Evolutionary conservation across 495 filamentous ascomycete species (phyloP).

Genomic region (Parathielavia hyrcaniae): DNA sequence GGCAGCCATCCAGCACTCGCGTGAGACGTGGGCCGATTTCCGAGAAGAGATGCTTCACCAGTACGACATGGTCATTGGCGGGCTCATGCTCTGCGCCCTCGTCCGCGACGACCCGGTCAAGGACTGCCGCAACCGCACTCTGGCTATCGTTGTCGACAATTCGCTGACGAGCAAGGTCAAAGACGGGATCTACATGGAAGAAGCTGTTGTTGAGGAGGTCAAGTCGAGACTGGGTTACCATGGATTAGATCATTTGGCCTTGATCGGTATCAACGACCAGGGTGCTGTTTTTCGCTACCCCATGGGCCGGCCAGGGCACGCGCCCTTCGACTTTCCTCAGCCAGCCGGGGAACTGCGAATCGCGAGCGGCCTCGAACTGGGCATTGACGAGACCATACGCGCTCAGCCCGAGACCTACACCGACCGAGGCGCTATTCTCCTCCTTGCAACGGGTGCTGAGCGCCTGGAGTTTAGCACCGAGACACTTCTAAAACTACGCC

Average conservation of each 20-base stretch:
- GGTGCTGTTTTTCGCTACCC: conserved; percentile 13
- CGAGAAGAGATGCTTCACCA: conserved; percentile 13
- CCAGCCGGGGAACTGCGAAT: conserved; percentile 8
- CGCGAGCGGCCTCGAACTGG: conserved; percentile 19
- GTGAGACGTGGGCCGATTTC: conserved; percentile 19
- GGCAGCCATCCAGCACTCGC: conserved; percentile 21
- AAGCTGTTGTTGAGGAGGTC: conserved; percentile 5
- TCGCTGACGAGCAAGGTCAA: conserved; percentile 6
- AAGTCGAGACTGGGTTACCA: conserved; percentile 6
- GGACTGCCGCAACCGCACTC: conserved; percentile 25
- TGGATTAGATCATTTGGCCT: conserved; percentile 15
- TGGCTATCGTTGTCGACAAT: conserved; percentile 9
- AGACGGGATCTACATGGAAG: conserved; percentile 1
- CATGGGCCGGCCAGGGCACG: conserved; percentile 15
- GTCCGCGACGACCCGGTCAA: conserved; percentile 26
- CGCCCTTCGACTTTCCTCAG: conserved; percentile 1
- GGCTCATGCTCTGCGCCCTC: conserved; percentile 28
- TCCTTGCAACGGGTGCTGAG: conserved; percentile 16
- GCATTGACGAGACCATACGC: conserved; percentile 17
- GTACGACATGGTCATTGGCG: conserved; percentile 21
- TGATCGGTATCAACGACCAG: conserved; percentile 17
- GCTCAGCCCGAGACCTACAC: conserved; percentile 22
- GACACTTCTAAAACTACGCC: conserved; percentile 13
- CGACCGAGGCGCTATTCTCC: conserved; percentile 21
- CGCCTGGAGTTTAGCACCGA: background rate